A percentile compares a stretch with the other conserved stretches of the same genome.
phyloP scores from a whole-genome alignment of 371 early-diverging fungal species.

The Apophysomyces sp. region DNA sequence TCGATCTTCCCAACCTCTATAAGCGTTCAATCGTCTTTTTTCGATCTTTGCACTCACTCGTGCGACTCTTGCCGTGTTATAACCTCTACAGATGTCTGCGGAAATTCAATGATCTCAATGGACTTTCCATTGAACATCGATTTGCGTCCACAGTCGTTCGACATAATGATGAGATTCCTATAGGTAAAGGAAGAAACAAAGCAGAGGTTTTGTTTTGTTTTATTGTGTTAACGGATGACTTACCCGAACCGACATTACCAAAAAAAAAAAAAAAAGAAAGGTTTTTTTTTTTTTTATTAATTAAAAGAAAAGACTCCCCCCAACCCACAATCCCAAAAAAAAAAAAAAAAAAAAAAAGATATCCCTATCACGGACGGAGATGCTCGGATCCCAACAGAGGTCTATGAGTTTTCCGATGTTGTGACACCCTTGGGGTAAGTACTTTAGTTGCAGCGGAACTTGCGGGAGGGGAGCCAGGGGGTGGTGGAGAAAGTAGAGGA shows the following conservation, averaged over 20 bases:
- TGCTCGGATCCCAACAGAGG: constrained; percentile 48
- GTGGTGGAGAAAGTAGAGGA: neutral
- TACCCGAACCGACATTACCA: neutral
- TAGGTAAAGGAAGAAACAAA: constrained; percentile 39
- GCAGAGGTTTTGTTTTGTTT: neutral
- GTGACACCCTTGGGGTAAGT: constrained; percentile 70
- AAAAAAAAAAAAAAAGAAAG: neutral
- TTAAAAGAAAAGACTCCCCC: too few species aligned
- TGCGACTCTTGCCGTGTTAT: constrained; percentile 76
- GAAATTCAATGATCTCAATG: constrained; percentile 30
- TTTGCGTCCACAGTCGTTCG: constrained; percentile 46
- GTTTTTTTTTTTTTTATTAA: too few species aligned
- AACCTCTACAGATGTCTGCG: constrained; percentile 56
- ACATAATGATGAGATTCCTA: constrained; percentile 58
- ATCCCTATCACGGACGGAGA: constrained; percentile 54
- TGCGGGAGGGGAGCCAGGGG: neutral
- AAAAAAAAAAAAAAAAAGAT: constrained; percentile 23
- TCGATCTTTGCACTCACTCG: constrained; percentile 75
- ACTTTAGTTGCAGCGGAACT: neutral
- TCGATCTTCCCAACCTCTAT: constrained; percentile 84
- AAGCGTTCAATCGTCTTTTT: constrained; percentile 89
- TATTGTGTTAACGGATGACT: too few species aligned
- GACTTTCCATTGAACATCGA: constrained; percentile 67
- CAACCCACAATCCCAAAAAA: neutral
- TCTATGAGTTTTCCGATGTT: constrained; percentile 66